Percentiles rank a stretch among this genome's conserved stretches.
phyloP scores from a whole-genome alignment of 176 grass and related monocot genomes.

The Carex parvula region DNA sequence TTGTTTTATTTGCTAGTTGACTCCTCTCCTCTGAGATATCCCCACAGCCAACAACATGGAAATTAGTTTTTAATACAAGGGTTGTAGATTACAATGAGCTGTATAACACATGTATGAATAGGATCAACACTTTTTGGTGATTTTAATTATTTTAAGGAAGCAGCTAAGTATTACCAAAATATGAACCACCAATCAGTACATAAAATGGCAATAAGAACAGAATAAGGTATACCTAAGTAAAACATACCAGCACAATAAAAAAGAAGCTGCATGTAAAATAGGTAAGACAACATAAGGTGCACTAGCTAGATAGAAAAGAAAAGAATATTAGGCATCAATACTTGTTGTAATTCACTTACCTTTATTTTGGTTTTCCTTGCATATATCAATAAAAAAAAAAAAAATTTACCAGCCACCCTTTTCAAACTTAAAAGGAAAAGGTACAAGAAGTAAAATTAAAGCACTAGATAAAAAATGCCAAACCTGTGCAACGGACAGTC shows the following conservation, averaged over 20 bases:
- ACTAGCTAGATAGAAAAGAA: neutral
- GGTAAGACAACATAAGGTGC: neutral
- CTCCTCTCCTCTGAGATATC: slow-evolving; percentile 77
- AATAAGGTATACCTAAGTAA: neutral
- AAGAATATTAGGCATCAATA: neutral
- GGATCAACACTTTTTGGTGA: neutral
- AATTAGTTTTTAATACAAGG: slow-evolving; percentile 9
- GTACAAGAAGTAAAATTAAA: neutral
- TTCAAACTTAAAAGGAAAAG: neutral
- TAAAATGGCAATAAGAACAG: neutral
- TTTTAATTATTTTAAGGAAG: neutral
- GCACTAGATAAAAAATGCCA: neutral
- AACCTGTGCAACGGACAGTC: slow-evolving; percentile 87
- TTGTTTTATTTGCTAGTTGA: slow-evolving; percentile 89
- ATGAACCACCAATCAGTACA: neutral
- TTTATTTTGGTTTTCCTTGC: neutral
- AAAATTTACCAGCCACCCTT: neutral
- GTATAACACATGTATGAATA: neutral
- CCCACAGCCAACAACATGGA: slow-evolving; percentile 12
- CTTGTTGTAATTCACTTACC: neutral
- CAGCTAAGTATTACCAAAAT: neutral
- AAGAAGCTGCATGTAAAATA: neutral
- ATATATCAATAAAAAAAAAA: neutral
- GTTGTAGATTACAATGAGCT: neutral
- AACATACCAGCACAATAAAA: neutral